A percentile compares a stretch with the other conserved stretches of the same genome.
These are phyloP conservation scores for Ascochyta koolunga DNA, from an alignment of 2,329 filamentous ascomycete species.

Conservation along the genomic window DNA sequence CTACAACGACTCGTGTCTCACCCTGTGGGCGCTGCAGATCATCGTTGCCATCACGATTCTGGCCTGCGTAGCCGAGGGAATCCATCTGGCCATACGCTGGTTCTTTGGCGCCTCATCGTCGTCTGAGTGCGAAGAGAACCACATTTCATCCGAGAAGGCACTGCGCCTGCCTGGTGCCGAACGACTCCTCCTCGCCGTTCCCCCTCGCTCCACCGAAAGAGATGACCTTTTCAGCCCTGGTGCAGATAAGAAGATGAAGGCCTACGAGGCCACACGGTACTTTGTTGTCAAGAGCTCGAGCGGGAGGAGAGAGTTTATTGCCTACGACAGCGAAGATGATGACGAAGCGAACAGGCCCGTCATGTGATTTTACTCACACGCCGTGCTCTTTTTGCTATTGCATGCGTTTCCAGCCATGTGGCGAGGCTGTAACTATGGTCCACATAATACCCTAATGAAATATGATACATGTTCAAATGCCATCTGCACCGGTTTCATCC, in stretches of 20 bases:
- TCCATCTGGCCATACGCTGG: slow-evolving; percentile 31
- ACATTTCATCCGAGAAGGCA: slow-evolving; percentile 4
- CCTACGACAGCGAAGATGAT: slow-evolving; percentile 40
- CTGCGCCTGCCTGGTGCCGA: slow-evolving; percentile 32
- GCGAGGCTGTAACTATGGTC: slow-evolving; percentile 10
- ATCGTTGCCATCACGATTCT: slow-evolving; percentile 35
- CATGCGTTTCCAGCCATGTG: slow-evolving; percentile 28
- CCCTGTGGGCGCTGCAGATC: slow-evolving; percentile 34
- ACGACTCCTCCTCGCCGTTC: slow-evolving; percentile 29
- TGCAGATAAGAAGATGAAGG: slow-evolving; percentile 34
- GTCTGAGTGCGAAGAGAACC: not conserved
- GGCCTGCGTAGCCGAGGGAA: slow-evolving; percentile 35
- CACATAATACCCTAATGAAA: slow-evolving; percentile 20
- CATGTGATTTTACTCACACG: slow-evolving; percentile 32
- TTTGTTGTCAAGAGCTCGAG: slow-evolving; percentile 23
- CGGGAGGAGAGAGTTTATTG: slow-evolving; percentile 30
- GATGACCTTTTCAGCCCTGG: slow-evolving; percentile 26
- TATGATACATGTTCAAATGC: slow-evolving; percentile 13
- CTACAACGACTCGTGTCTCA: slow-evolving; percentile 33
- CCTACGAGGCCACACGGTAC: slow-evolving; percentile 27
- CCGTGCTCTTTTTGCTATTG: slow-evolving; percentile 3
- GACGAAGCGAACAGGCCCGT: slow-evolving; percentile 43
- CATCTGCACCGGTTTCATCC: slow-evolving; percentile 16
- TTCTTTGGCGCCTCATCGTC: slow-evolving; percentile 8
- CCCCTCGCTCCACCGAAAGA: slow-evolving; percentile 1